Base-by-base conservation (phyloP, 139 green algal species). In the Dunaliella sp. region DNA sequence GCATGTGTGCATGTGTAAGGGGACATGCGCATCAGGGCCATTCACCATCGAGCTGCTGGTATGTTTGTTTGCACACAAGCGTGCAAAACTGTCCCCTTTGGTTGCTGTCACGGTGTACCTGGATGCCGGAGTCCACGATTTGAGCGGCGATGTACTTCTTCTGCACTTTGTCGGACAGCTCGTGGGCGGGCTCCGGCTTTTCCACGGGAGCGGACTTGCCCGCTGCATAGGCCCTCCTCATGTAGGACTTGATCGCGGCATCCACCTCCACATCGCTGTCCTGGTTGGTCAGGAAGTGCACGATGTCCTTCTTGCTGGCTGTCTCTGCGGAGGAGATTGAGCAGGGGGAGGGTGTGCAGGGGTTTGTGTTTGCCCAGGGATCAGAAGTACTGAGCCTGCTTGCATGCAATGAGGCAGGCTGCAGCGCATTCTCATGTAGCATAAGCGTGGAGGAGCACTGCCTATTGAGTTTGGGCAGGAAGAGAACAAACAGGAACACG, bases 71-170 rank as follows among this genome's bases (percentile, higher is more conserved):
- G n/a, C 58, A 74, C 58, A 24, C 58, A 74, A 24, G 21, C 21
- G 58, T 24, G 58, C 58, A 74, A 74, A 74, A 24, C 58, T 30
- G 58, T 74, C 58, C 58, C 58, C 21, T 24, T 24, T 75, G 58
- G 21, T 75, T 21, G 22, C 21, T 75, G 58, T 75, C 24, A 24
- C 24, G 58, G 22, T 75, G 58, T 78, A 91, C 90, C 90, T 91
- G 89, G 25, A 94, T 88, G 34, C 91, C 89, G 26, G 85, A 85
- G 83, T 91, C 89, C 21, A 94, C 87, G 37, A 92, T 83, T 57
- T 90, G 85, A n/a, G 91, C 91, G 38, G 89, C 89, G 73, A 89
- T 85, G 59, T 93, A 94, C 88, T 94, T 94, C 74, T 88, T 86
- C 86, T 94, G 89, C 1, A 94, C 87, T 76, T 92, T 86, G 31